Base-by-base conservation (phyloP, 352 stramenopile species). In the Phytophthora kernoviae region DNA sequence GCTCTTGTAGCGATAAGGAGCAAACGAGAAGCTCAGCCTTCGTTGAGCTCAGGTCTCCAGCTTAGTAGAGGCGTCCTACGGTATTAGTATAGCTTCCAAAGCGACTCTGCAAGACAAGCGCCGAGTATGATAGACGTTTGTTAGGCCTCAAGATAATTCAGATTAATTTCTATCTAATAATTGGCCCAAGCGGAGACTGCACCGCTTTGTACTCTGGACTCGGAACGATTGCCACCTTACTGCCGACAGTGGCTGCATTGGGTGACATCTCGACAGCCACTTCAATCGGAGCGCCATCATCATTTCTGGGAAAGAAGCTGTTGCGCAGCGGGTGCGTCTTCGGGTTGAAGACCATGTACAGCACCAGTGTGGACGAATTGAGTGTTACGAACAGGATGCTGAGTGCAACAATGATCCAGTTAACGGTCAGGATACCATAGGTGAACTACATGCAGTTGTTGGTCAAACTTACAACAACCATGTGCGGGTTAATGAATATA, bases 391-490 rank as follows among this genome's bases (percentile, higher is more conserved):
- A 73, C n/a, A 73, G 34, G 30, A 54, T 54, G 37, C 68, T 73
- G 20, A 58, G 64, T 41, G 50, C 49, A 48, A 73, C 54, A 30
- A 68, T 61, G 30, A 67, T 48, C 64, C 58, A 68, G 47, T 73
- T 68, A 34, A 36, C 14, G 21, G 53, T 57, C n/a, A 73, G 30
- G 5, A 65, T 5, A 22, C 73, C 75, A 53, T 78, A 83, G 7
- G 65, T 61, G 44, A 83, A 62, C 77, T 73, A 87, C 22, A 81
- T 68, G 10, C 59, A 52, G 53, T 70, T 79, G 53, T 78, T 81
- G 34, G 70, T 22, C n/a, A 81, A 33, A 11, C 71, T 69, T 1
- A 58, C 69, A 21, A 73, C n/a, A 43, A 83, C 72, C 69, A 86
- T 80, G 39, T 58, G 55, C 40, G 79, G 59, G 42, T 76, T 77